A percentile compares a stretch with the other conserved stretches of the same genome.
phyloP scores from a whole-genome alignment of 2,329 filamentous ascomycete species.

The Cercospora sesami region DNA sequence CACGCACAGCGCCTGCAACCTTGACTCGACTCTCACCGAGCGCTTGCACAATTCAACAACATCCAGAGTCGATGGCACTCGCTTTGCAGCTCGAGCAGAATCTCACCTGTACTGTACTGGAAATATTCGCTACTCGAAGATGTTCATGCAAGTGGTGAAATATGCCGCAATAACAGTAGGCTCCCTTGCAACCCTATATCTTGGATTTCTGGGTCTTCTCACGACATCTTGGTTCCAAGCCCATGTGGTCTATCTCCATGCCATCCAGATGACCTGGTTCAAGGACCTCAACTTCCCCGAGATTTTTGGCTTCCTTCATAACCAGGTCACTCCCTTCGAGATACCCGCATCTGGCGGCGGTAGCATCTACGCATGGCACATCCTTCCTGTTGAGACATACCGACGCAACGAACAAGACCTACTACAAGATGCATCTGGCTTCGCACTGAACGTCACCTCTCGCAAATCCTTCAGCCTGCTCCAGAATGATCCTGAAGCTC shows the following conservation, averaged over 20 bases:
- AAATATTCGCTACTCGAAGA: background rate
- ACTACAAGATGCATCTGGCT: constrained; percentile 46
- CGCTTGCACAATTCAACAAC: background rate
- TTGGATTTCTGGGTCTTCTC: constrained; percentile 49
- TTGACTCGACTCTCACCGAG: background rate
- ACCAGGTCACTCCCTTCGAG: constrained; percentile 53
- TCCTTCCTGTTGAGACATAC: constrained; percentile 51
- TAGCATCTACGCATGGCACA: constrained; percentile 52
- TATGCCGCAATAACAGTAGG: constrained; percentile 29
- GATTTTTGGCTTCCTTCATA: constrained; percentile 51
- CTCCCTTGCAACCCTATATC: constrained; percentile 42
- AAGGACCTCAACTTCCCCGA: constrained; percentile 53
- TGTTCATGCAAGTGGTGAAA: constrained; percentile 15
- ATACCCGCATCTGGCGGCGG: constrained; percentile 47
- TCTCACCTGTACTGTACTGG: background rate
- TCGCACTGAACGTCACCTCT: constrained; percentile 56
- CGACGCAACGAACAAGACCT: constrained; percentile 46
- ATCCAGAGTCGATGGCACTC: background rate
- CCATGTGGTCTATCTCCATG: constrained; percentile 59
- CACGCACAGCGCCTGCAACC: background rate
- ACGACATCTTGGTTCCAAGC: constrained; percentile 53
- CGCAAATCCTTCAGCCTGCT: constrained; percentile 63
- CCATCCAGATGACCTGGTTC: constrained; percentile 57
- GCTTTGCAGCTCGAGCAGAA: background rate
- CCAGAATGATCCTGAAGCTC: constrained; percentile 62